Evolutionary conservation across 441 rosid genomes (phyloP), one percentile per base, ranked within the genome.

Genomic region (Aquilaria agallochum): DNA sequence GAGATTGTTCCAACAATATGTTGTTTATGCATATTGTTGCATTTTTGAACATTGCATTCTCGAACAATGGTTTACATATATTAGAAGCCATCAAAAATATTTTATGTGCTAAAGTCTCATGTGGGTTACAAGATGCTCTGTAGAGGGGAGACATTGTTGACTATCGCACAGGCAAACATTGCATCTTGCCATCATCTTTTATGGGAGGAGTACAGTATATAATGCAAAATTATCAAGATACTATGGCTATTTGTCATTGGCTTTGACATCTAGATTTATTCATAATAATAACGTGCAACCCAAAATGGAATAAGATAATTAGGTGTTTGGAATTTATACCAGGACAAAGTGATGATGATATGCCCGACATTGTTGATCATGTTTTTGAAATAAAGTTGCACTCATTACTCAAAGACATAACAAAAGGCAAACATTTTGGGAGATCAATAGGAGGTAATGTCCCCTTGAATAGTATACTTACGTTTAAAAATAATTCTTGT

Each of bases 1-100:
- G 2, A 49, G 58, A 9, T 8, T 60, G 0, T 49, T 59, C 13
- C 74, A 70, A 31, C 58, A 65, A 7, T 59, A 13, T 50, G 2
- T 64, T 2, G 53, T 65, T 4, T 59, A 65, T 60, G 63, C 59
- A 0, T 65, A 11, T 2, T 4, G 49, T 2, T 12, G n/a, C 0
- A 20, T 71, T 31, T 55, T 65, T 12, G 58, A 65, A 14, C 27
- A 46, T 2, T 15, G 55, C 1, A 20, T 20, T 20, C 27, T 20
- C 27, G 27, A 20, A 20, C 27, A 20, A 20, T 20, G 27, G 27
- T 27, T 59, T 1, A 1, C 46, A 3, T 64, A 34, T 11, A 10
- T 59, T 2, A 2, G 50, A 7, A 3, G 2, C 3, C 27, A 65
- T n/a, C 53, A n/a, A 70, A 36, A 2, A 12, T 1, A 2, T 53